Base-by-base conservation (phyloP, 495 filamentous ascomycete genomes). In the Rhizodiscina lignyota region DNA sequence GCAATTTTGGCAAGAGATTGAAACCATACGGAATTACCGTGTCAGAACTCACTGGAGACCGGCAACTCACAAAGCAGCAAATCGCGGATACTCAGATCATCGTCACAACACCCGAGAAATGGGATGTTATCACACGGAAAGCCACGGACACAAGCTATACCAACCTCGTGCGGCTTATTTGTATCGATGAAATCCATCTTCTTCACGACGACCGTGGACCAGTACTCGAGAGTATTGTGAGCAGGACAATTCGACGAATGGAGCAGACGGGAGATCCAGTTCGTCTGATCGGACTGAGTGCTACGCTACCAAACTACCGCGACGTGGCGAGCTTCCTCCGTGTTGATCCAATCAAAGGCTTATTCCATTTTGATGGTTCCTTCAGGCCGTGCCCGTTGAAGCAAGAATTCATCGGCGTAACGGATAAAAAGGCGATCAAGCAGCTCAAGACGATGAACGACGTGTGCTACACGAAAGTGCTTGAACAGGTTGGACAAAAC, bases 381-480 rank as follows among this genome's bases (percentile, higher is more conserved):
- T 99, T 72, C 59, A 67, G 89, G 32, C 89, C 89, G 34, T 96
- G 91, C 50, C 89, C 89, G 2, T 53, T 99, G 39, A 79, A 75
- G 44, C 89, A 99, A 50, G 89, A 99, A 55, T 99, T 94, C 56
- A 87, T 99, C 50, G 89, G 91, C 34, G 78, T 99, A 21, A 94
- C 84, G 0, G 89, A 99, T 41, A 91, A 86, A 59, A 99, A 99
- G 48, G 81, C 89, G 13, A 99, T 96, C 62, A 99, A 94, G 59
- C 89, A 99, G 58, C 64, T 99, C 32, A 93, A 94, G 67, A 91
- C 79, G 0, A 99, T 99, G 89, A 99, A 99, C 42, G 89, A 99
- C 47, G 84, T 99, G 24, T 92, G 83, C 34, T 96, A 99, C 53
- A 91, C 75, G 30, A 99, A 99, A 52, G 86, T 96, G 15, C 69